These are phyloP conservation scores for Stagonosporopsis tanaceti DNA, from an alignment of 2,329 filamentous ascomycete species.

Conservation along the genomic window DNA sequence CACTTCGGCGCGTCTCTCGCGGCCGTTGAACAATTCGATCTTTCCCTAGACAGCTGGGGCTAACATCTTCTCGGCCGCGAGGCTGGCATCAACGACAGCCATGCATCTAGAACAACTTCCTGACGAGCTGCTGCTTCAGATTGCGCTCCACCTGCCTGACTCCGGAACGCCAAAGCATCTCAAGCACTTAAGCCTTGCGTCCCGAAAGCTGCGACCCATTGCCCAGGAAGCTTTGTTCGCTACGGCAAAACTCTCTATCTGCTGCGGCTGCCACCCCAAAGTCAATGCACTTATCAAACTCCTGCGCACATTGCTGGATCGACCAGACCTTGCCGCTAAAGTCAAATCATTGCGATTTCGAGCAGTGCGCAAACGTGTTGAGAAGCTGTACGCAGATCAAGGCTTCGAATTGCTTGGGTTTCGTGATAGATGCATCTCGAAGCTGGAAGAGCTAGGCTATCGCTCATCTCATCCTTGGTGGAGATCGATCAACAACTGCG, in stretches of 20 bases:
- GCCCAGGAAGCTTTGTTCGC: slow-evolving; percentile 31
- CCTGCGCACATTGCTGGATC: slow-evolving; percentile 33
- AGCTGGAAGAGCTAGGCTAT: slow-evolving; percentile 24
- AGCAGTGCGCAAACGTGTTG: slow-evolving; percentile 26
- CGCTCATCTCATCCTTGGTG: slow-evolving; percentile 24
- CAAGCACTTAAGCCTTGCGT: slow-evolving; percentile 26
- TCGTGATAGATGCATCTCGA: slow-evolving; percentile 20
- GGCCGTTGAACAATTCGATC: not conserved
- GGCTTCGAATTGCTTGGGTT: slow-evolving; percentile 23
- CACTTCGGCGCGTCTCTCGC: not conserved
- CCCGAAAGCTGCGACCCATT: slow-evolving; percentile 26
- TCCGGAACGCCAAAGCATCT: slow-evolving; percentile 22
- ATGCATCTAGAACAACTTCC: slow-evolving; percentile 24
- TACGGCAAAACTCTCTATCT: slow-evolving; percentile 22
- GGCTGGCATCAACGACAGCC: not conserved
- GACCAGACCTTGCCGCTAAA: slow-evolving; percentile 31
- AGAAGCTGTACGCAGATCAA: slow-evolving; percentile 22
- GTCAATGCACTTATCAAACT: slow-evolving; percentile 29
- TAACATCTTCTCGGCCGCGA: not conserved
- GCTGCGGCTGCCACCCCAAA: slow-evolving; percentile 27
- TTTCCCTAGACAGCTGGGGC: not conserved
- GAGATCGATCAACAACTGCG: slow-evolving; percentile 27
- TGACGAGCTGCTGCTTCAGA: slow-evolving; percentile 32
- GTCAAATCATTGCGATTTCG: slow-evolving; percentile 28
- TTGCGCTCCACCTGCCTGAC: slow-evolving; percentile 25